Conservation (phyloP, 495 filamentous ascomycete genomes). For the Penicillium herquei region DNA sequence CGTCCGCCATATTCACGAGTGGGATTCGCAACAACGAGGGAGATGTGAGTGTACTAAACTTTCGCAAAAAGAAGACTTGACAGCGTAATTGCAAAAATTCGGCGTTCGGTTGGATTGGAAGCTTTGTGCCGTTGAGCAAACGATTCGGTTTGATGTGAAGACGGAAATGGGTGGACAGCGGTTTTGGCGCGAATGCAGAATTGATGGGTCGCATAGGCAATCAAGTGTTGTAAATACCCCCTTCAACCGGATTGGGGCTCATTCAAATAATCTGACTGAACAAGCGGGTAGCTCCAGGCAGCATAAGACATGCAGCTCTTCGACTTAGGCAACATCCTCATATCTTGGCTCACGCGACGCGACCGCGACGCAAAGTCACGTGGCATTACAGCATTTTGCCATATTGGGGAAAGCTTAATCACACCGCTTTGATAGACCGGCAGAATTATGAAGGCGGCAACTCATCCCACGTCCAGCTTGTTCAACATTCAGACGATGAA, state of each 20-base stretch:
- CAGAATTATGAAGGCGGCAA: constrained; percentile 5
- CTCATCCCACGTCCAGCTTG: background rate
- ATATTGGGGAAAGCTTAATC: background rate
- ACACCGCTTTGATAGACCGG: background rate
- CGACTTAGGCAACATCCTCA: too few relatives aligned
- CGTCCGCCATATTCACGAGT: constrained; percentile 35
- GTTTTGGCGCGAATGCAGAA: constrained; percentile 19
- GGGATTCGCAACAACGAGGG: background rate
- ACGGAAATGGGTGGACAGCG: constrained; percentile 15
- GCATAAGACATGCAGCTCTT: background rate
- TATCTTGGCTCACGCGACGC: constrained; percentile 28
- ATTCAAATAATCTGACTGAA: constrained; percentile 1
- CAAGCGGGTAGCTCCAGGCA: constrained; percentile 8
- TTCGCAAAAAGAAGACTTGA: too few relatives aligned
- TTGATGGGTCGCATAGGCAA: constrained; percentile 31
- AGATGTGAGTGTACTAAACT: background rate
- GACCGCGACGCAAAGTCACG: constrained; percentile 37
- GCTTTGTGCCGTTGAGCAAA: background rate
- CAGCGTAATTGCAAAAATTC: background rate
- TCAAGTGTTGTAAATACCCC: background rate
- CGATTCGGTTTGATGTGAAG: background rate
- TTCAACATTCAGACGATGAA: background rate
- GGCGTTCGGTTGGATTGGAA: too few relatives aligned
- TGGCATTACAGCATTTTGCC: constrained; percentile 14
- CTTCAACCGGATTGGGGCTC: too few relatives aligned